These are phyloP conservation scores for Fusarium sp. DNA, from an alignment of 2,329 filamentous ascomycete genomes.

Conservation along the genomic window DNA sequence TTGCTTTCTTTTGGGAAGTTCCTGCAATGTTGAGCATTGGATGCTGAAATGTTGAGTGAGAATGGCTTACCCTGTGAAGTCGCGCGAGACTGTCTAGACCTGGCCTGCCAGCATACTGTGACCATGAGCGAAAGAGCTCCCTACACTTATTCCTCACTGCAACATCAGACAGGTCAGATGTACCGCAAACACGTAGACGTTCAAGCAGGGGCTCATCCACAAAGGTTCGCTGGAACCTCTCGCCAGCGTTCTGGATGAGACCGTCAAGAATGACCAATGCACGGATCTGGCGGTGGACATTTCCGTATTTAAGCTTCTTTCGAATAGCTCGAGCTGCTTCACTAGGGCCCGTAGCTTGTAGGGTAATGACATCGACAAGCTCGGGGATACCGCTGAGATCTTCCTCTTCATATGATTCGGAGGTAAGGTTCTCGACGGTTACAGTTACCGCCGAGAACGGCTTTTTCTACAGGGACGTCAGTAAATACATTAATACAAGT, in stretches of 20 bases:
- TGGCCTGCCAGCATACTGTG: conserved; percentile 81
- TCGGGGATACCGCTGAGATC: conserved; percentile 92
- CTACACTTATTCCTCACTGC: conserved; percentile 91
- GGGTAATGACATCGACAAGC: conserved; percentile 90
- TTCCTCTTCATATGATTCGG: conserved; percentile 89
- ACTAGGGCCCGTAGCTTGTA: conserved; percentile 85
- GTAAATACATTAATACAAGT: not conserved
- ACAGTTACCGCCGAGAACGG: conserved; percentile 95
- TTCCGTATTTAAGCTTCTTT: conserved; percentile 99
- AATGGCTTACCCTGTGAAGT: conserved; percentile 70
- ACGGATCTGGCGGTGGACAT: conserved; percentile 88
- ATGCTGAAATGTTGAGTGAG: not conserved
- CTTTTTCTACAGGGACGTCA: conserved; percentile 59
- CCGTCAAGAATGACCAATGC: conserved; percentile 90
- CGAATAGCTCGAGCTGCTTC: conserved; percentile 92
- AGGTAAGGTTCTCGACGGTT: conserved; percentile 88
- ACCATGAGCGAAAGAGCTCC: conserved; percentile 87
- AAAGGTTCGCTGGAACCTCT: conserved; percentile 86
- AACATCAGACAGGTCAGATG: conserved; percentile 83
- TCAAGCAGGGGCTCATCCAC: conserved; percentile 92
- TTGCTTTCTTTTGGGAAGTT: conserved; percentile 74
- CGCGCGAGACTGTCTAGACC: conserved; percentile 83
- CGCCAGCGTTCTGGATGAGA: conserved; percentile 91
- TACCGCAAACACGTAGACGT: conserved; percentile 86
- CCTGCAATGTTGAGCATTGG: conserved; percentile 49